phyloP scores from a whole-genome alignment of 768 basidiomycete genomes.

The Wakefieldia striispora region DNA sequence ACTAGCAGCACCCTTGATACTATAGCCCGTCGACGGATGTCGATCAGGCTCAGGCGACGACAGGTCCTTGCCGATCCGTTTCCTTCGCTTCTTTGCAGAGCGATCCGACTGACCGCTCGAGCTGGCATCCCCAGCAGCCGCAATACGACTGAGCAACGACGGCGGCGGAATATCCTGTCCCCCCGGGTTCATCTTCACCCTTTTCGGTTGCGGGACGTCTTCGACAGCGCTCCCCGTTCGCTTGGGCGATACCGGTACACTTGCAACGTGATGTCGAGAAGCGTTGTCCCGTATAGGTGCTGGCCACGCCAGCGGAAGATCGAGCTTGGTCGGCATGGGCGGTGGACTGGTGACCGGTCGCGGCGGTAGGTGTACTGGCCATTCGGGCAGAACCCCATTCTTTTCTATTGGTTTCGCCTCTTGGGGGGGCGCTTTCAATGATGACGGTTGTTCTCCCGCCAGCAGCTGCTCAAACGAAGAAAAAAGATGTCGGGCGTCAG shows the following conservation, averaged over 20 bases:
- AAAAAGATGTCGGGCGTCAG: slow-evolving; percentile 39
- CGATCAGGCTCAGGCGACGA: slow-evolving; percentile 31
- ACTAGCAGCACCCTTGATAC: slow-evolving; percentile 55
- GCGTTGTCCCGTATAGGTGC: slow-evolving; percentile 12
- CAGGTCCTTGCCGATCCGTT: slow-evolving; percentile 17
- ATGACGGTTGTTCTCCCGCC: slow-evolving; percentile 18
- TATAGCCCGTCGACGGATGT: slow-evolving; percentile 42
- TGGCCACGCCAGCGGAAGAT: slow-evolving; percentile 14
- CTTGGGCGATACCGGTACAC: slow-evolving; percentile 20
- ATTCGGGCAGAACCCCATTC: slow-evolving; percentile 15
- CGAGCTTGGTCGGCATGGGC: slow-evolving; percentile 12
- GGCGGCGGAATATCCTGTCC: slow-evolving; percentile 33
- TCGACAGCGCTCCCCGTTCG: slow-evolving; percentile 30
- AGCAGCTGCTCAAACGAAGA: slow-evolving; percentile 47
- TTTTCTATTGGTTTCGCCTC: slow-evolving; percentile 8
- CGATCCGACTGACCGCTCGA: slow-evolving; percentile 18
- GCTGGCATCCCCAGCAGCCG: slow-evolving; percentile 18
- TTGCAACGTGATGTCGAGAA: slow-evolving; percentile 5
- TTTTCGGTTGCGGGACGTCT: slow-evolving; percentile 35
- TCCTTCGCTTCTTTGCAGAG: slow-evolving; percentile 18
- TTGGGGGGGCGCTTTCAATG: slow-evolving; percentile 16
- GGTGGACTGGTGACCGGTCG: slow-evolving; percentile 14
- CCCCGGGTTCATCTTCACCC: slow-evolving; percentile 22
- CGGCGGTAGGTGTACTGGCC: slow-evolving; percentile 30
- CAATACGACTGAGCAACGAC: slow-evolving; percentile 46